Evolutionary conservation across 345 rosid genomes (phyloP).

Genomic region (Geranium brycei): DNA sequence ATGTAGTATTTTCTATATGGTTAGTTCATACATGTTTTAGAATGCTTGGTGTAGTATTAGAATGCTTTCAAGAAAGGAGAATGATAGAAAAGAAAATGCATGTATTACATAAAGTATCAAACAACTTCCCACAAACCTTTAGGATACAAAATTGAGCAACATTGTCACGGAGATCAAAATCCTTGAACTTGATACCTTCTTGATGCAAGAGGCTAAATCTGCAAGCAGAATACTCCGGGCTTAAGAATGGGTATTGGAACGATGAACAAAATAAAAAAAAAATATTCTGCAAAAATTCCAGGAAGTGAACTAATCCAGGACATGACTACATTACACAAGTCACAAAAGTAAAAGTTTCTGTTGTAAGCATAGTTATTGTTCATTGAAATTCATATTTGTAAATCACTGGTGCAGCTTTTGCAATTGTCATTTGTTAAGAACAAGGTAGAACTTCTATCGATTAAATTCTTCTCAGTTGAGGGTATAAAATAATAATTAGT

Average conservation of each 20-base stretch:
- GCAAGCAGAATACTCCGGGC: conserved; percentile 27
- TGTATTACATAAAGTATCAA: neutral
- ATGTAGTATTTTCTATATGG: too few relatives aligned
- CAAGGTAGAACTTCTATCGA: too few relatives aligned
- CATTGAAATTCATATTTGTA: too few relatives aligned
- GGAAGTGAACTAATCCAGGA: neutral
- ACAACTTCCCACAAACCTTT: conserved; percentile 35
- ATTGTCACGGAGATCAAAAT: conserved; percentile 73
- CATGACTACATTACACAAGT: too few relatives aligned
- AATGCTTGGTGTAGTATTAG: too few relatives aligned
- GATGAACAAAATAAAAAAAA: neutral
- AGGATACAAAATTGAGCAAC: conserved; percentile 91
- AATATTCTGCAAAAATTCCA: neutral
- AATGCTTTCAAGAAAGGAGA: conserved; percentile 1
- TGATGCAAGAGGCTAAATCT: conserved; percentile 71
- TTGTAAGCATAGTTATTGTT: too few relatives aligned
- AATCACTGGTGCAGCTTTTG: too few relatives aligned
- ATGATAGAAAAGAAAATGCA: neutral
- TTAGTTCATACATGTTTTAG: too few relatives aligned
- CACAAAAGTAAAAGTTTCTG: too few relatives aligned
- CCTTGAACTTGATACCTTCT: conserved; percentile 69
- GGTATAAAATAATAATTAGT: too few relatives aligned
- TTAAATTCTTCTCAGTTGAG: too few relatives aligned
- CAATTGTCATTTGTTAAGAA: too few relatives aligned
- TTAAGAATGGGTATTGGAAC: conserved; percentile 5